phyloP scores from a whole-genome alignment of 805 yeast species.

The Kuraishia capsulata region DNA sequence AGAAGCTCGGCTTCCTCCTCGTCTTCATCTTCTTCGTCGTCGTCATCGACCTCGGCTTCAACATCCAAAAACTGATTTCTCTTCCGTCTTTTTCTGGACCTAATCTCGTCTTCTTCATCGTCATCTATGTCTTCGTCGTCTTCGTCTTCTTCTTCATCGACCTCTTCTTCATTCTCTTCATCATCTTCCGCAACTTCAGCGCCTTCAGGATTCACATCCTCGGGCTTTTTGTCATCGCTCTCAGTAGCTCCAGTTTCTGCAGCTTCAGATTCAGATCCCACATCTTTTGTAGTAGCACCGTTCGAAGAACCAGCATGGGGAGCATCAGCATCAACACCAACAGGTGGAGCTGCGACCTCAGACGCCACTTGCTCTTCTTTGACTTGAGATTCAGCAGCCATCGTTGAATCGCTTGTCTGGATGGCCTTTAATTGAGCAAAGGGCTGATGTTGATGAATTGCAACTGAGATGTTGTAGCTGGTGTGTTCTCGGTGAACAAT shows the following conservation, averaged over 20 bases:
- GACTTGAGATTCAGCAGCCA: too few relatives aligned
- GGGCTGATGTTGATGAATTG: too few relatives aligned
- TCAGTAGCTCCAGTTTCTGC: not conserved
- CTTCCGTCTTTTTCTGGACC: constrained; percentile 37
- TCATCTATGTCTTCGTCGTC: constrained; percentile 41
- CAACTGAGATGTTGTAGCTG: too few relatives aligned
- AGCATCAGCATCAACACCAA: too few relatives aligned
- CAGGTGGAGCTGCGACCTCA: too few relatives aligned
- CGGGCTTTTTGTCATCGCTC: constrained; percentile 1
- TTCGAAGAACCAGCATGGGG: too few relatives aligned
- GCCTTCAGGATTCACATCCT: not conserved
- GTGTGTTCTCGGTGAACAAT: too few relatives aligned
- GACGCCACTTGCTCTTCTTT: too few relatives aligned
- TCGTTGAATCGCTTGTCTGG: too few relatives aligned
- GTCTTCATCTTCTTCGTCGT: constrained; percentile 88
- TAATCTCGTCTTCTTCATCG: constrained; percentile 47
- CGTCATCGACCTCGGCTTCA: constrained; percentile 98
- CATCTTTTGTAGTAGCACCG: constrained; percentile 4
- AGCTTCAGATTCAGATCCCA: not conserved
- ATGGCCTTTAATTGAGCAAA: too few relatives aligned
- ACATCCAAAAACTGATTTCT: constrained; percentile 92
- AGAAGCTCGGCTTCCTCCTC: constrained; percentile 91
- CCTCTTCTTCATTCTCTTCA: constrained; percentile 35
- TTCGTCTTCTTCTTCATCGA: constrained; percentile 46
- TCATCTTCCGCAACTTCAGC: constrained; percentile 15